Conservation (phyloP, 345 rosid genomes). For the Syzygium aromaticum region DNA sequence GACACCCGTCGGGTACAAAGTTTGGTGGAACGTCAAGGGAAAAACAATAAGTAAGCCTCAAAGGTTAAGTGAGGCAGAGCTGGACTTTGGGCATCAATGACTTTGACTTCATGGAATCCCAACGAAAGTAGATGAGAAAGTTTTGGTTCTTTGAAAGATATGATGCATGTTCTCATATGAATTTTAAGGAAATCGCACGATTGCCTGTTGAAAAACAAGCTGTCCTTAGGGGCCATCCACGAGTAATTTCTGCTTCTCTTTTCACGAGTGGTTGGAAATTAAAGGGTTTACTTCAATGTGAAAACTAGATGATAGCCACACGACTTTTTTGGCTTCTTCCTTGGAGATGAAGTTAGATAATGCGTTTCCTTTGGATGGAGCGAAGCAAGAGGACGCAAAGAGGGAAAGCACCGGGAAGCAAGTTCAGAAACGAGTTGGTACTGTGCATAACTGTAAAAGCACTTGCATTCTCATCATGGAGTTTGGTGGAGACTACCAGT, state of each 20-base stretch:
- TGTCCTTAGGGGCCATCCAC: not conserved
- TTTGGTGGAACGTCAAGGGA: not conserved
- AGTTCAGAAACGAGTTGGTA: not conserved
- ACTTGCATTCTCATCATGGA: not conserved
- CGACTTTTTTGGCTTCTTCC: not conserved
- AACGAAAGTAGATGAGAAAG: not conserved
- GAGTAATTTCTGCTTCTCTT: not conserved
- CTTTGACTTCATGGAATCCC: not conserved
- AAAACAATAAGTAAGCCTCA: not conserved
- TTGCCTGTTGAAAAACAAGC: not conserved
- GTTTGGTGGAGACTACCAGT: not conserved
- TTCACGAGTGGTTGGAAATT: not conserved
- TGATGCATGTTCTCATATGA: not conserved
- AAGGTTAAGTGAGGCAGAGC: not conserved
- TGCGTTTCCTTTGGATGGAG: not conserved
- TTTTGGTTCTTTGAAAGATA: not conserved
- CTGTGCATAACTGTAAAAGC: not conserved
- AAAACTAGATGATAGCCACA: not conserved
- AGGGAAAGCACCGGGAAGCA: not conserved
- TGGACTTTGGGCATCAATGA: not conserved
- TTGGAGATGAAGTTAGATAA: not conserved
- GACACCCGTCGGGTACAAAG: not conserved
- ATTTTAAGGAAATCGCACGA: not conserved
- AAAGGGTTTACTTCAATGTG: not conserved
- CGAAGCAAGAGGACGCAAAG: not conserved